Conservation (phyloP, 371 early-diverging fungal species). For the Mortierella sp. region DNA sequence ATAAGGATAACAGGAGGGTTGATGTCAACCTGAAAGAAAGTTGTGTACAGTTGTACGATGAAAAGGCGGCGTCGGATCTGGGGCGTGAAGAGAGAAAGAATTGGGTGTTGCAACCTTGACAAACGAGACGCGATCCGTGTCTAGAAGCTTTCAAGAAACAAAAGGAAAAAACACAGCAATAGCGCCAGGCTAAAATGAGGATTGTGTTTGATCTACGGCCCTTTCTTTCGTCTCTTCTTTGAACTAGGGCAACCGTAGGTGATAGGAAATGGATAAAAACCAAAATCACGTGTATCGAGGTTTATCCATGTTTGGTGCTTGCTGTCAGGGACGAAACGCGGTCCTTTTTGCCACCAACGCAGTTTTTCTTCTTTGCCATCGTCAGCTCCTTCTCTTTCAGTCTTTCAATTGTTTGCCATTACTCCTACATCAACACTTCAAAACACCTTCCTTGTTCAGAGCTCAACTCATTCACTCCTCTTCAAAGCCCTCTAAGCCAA, state of each 20-base stretch:
- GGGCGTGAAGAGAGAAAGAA: neutral
- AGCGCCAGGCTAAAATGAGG: too few species aligned
- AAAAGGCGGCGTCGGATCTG: neutral
- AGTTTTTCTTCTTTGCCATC: neutral
- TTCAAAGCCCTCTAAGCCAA: neutral
- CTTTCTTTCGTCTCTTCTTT: too few species aligned
- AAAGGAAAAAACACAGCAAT: neutral
- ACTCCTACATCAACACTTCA: neutral
- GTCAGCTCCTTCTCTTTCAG: neutral
- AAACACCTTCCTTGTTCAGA: neutral
- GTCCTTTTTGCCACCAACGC: conserved; percentile 1
- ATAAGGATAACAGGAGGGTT: neutral
- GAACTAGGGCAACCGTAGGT: too few species aligned
- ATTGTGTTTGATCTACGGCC: too few species aligned
- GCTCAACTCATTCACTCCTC: neutral
- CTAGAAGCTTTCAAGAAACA: neutral
- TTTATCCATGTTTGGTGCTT: too few species aligned
- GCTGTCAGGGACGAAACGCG: too few species aligned
- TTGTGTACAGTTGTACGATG: too few species aligned
- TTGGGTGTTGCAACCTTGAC: neutral
- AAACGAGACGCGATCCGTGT: neutral
- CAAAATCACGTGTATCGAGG: too few species aligned
- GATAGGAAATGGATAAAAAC: too few species aligned
- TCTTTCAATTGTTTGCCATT: neutral
- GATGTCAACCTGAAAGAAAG: too few species aligned